These are phyloP conservation scores for Pontederia crassipes DNA, from an alignment of 176 grass and related monocot species.

Conservation along the genomic window DNA sequence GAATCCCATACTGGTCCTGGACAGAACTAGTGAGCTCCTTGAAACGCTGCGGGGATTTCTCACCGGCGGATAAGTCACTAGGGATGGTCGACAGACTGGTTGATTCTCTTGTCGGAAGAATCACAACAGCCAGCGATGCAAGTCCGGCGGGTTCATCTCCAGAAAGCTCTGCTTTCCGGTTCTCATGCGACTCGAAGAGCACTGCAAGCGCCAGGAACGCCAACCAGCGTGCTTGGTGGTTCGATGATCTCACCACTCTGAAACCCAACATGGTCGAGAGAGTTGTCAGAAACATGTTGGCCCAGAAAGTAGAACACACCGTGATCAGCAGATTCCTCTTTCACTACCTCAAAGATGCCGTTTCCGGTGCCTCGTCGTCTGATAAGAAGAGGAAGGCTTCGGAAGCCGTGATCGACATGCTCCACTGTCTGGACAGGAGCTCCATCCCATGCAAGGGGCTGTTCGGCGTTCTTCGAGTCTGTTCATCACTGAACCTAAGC, in stretches of 20 bases:
- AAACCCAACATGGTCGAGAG: slow-evolving; percentile 35
- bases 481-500: slow-evolving; percentile 35
- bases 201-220: slow-evolving; percentile 46
- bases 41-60: slow-evolving; percentile 59
- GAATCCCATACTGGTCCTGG: slow-evolving; percentile 83
- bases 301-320: slow-evolving; percentile 46
- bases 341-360: slow-evolving; percentile 62
- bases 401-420: slow-evolving; percentile 34
- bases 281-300: slow-evolving; percentile 42
- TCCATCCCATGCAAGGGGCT: slow-evolving; percentile 70
- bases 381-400: slow-evolving; percentile 46
- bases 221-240: slow-evolving; percentile 67
- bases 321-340: slow-evolving; percentile 57
- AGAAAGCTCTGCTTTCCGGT: slow-evolving; percentile 70
- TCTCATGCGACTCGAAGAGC: slow-evolving; percentile 82
- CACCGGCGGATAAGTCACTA: slow-evolving; percentile 30
- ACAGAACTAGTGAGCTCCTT: slow-evolving; percentile 38
- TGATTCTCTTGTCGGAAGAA: slow-evolving; percentile 38
- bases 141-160: slow-evolving; percentile 73
- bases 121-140: slow-evolving; percentile 39
- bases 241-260: slow-evolving; percentile 62
- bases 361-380: slow-evolving; percentile 18
- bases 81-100: slow-evolving; percentile 44
- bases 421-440: slow-evolving; percentile 43
- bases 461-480: slow-evolving; percentile 71